phyloP scores from a whole-genome alignment of 371 early-diverging fungal genomes.

The Mortierella sp. region DNA sequence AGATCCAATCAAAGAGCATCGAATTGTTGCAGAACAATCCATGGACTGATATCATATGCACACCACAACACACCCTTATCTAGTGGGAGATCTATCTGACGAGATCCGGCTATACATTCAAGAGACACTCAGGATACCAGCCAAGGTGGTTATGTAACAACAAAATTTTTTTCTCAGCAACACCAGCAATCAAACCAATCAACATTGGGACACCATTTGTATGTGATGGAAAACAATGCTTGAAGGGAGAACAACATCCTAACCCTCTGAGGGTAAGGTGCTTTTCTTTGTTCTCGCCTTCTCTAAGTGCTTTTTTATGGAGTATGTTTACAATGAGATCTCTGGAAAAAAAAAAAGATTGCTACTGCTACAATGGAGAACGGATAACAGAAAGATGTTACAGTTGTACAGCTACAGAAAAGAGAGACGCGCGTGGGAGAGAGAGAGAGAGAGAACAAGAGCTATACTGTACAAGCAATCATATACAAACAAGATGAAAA shows the following conservation, averaged over 20 bases:
- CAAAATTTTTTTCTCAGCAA: too few relatives aligned
- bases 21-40: background rate
- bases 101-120: constrained; percentile 39
- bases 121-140: constrained; percentile 35
- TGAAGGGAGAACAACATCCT: background rate
- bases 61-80: too few relatives aligned
- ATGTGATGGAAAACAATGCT: constrained; percentile 1
- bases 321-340: constrained; percentile 18
- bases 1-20: background rate
- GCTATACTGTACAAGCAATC: constrained; percentile 25
- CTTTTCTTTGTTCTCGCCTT: constrained; percentile 1
- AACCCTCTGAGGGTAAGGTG: too few relatives aligned
- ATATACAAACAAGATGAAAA: constrained; percentile 7
- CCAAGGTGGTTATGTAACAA: too few relatives aligned
- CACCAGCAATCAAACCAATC: too few relatives aligned
- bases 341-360: background rate
- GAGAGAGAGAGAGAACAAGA: background rate
- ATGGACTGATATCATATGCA: background rate
- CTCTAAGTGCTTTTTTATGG: constrained; percentile 1
- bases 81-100: constrained; percentile 40
- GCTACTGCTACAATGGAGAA: constrained; percentile 22
- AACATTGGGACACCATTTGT: too few relatives aligned
- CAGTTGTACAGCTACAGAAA: constrained; percentile 22
- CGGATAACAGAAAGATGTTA: constrained; percentile 4
- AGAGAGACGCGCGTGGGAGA: background rate